Conservation (phyloP, 2,329 filamentous ascomycete genomes). For the Aspergillus clavatus region DNA sequence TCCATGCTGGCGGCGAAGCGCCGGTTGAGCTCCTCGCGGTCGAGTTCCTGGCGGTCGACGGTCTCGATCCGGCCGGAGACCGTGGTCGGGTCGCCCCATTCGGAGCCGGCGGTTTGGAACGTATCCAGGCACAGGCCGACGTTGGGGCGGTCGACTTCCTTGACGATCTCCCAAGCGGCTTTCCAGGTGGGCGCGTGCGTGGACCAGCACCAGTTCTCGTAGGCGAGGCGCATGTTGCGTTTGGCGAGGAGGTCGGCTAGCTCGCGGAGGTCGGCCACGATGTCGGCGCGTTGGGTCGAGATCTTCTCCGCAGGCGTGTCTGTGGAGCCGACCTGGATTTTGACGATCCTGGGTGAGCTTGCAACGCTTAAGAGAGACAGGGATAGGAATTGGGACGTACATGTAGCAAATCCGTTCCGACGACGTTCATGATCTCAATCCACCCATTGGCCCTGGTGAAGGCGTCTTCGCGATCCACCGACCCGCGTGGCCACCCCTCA, state of each 20-base stretch:
- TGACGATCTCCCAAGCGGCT: conserved; percentile 64
- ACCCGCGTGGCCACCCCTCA: conserved; percentile 64
- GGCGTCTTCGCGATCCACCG: conserved; percentile 55
- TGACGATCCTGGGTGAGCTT: not conserved
- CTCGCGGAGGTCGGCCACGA: conserved; percentile 59
- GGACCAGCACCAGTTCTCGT: conserved; percentile 81
- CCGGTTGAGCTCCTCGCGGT: conserved; percentile 44
- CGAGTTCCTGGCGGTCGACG: conserved; percentile 39
- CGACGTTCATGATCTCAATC: conserved; percentile 66
- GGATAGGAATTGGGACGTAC: conserved; percentile 46
- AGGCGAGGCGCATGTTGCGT: conserved; percentile 60
- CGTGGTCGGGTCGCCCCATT: conserved; percentile 69
- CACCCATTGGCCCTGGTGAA: conserved; percentile 61
- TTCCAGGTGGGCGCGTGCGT: conserved; percentile 65
- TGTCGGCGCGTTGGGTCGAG: conserved; percentile 44
- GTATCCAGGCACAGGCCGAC: conserved; percentile 73
- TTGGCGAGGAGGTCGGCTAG: conserved; percentile 59
- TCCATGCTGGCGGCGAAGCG: conserved; percentile 53
- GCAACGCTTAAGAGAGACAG: too few relatives aligned
- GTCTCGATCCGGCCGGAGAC: conserved; percentile 54
- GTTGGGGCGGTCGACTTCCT: conserved; percentile 58
- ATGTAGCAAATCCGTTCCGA: conserved; percentile 67
- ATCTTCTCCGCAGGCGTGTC: conserved; percentile 56
- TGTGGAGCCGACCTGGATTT: conserved; percentile 53
- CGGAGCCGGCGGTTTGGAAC: conserved; percentile 68